Conservation (phyloP, 129 eudicot species). For the Arctium minus region DNA sequence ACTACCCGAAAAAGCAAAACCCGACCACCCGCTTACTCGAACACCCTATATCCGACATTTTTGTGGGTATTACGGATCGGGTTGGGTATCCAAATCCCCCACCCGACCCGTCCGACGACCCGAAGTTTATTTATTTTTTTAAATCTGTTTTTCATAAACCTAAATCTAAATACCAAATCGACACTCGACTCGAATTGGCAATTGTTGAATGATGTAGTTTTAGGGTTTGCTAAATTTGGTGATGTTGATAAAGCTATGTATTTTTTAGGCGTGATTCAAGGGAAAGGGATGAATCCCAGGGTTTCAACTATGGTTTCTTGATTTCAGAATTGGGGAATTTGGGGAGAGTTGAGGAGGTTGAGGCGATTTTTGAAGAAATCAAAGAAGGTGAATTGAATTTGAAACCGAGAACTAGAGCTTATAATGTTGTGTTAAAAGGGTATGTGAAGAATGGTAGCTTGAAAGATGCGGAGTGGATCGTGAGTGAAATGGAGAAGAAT, state of each 20-base stretch:
- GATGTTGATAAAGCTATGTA: conserved; percentile 58
- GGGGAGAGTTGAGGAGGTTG: conserved; percentile 84
- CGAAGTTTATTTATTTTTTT: too few species aligned
- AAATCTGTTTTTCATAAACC: too few species aligned
- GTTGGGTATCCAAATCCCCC: too few species aligned
- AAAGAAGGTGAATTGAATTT: conserved; percentile 58
- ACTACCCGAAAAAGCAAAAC: too few species aligned
- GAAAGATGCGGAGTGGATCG: conserved; percentile 77
- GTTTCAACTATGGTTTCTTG: conserved; percentile 56
- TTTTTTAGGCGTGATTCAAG: conserved; percentile 64
- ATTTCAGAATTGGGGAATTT: conserved; percentile 63
- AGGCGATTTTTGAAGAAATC: conserved; percentile 86
- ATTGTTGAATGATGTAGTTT: conserved; percentile 67
- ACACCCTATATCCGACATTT: too few species aligned
- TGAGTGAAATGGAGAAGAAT: conserved; percentile 73
- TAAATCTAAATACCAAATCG: too few species aligned
- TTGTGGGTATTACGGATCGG: too few species aligned
- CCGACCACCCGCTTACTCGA: too few species aligned
- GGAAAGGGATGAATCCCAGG: conserved; percentile 76
- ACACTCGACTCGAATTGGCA: conserved; percentile 34
- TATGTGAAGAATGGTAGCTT: conserved; percentile 64
- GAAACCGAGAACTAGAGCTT: conserved; percentile 80
- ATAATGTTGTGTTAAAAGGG: conserved; percentile 79
- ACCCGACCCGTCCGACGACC: too few species aligned
- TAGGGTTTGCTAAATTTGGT: conserved; percentile 76